Base-by-base conservation (phyloP, 2,329 filamentous ascomycete genomes). In the Colletotrichum neosansevieriae region DNA sequence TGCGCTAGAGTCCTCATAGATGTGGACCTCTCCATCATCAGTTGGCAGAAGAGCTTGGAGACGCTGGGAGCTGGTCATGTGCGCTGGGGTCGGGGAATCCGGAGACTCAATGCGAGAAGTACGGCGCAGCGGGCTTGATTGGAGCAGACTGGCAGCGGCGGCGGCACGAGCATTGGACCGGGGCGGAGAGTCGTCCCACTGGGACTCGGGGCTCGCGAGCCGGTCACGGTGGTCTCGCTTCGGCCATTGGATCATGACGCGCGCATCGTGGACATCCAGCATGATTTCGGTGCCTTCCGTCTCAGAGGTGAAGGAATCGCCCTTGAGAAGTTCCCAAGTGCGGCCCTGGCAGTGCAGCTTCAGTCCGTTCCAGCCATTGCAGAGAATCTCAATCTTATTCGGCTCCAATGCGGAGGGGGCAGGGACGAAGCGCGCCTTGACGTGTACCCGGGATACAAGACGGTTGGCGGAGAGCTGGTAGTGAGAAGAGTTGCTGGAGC, bases 401-500 rank as follows among this genome's bases (percentile, higher is more conserved):
- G 89, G 86, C 73, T 93, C 89, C 74, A 93, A 86, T 5, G 87
- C 87, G 63, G 88, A 85, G 19, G 86, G 82, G 12, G 93, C 89
- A 21, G 91, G 86, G 71, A 95, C 88, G 79, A 94, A 99, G 60
- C 90, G 88, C 71, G 94, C 94, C 80, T 93, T 92, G 79, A 98
- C 92, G 78, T 99, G 96, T 24, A 98, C 89, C 76, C 96, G 92
- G 75, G 96, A 98, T 71, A 99, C 94, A 68, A 97, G 88, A 53
- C 94, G 92, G 81, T 97, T 97, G 73, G 93, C 89, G 29, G 96
- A 96, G 13, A 99, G 87, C 80, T 98, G 95, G 79, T 95, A 96
- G 77, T 98, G 90, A n/a, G 94, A 97, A 13, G 94, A 97, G 80
- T 94, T 95, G 82, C 93, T 97, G 6, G 94, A 98, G 72, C 96